Base-by-base conservation (phyloP, 2,329 filamentous ascomycete species). In the Venturia effusa region DNA sequence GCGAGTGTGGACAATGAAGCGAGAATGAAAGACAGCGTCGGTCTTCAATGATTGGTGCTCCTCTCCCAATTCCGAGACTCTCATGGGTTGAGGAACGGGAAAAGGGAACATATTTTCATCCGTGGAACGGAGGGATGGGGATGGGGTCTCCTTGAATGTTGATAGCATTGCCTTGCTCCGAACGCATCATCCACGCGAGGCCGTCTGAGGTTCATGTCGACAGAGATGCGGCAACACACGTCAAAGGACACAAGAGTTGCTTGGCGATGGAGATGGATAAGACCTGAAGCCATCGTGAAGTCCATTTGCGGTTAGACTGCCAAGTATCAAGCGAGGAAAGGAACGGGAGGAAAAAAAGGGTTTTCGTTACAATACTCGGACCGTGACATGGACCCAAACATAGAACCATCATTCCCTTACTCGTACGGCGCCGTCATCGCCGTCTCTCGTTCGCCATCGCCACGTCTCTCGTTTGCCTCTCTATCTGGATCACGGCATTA, bases 1-100 rank as follows among this genome's bases (percentile, higher is more conserved):
- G 77, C 76, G 75, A 79, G 81, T 82, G 81, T 83, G 79, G 81
- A 83, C 78, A 78, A 71, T 75, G 80, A 81, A 83, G 81, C 81
- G 78, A 83, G 75, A 83, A 59, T 8, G 61, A 63, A 37, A 39
- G 27, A 13, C 61, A 34, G 32, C 32, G 40, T 41, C 51, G 11
- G 34, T 40, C 51, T 51, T 41, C n/a, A 13, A 15, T 39, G 62
- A 55, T 22, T 37, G 57, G 40, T n/a, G 37, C 40, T 60, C 59
- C 59, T 60, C 59, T n/a, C 59, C 40, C n/a, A 40, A 27, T 6
- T 41, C 34, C 59, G 8, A 60, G 22, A 37, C 40, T 60, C 37
- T 11, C 27, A 60, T 60, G 59, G 59, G 40, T 37, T 15, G n/a
- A 40, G 59, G 59, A 24, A 60, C 41, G 59, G 59, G 59, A 32